Conservation (phyloP, 78 protist species). For the Dictyostelium firmibasis region DNA sequence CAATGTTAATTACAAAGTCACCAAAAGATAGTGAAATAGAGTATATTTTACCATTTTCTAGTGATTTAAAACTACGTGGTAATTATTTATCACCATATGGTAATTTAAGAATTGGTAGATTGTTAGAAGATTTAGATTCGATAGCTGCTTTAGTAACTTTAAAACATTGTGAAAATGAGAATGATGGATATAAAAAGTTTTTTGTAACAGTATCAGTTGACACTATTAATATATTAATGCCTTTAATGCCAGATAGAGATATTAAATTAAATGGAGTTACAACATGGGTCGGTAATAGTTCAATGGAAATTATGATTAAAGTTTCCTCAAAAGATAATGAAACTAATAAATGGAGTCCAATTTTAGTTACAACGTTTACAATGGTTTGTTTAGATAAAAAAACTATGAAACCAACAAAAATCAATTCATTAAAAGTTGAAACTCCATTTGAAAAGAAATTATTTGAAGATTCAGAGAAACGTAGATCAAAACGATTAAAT, state of each 20-base stretch:
- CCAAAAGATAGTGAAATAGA: conserved; percentile 38
- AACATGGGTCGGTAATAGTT: conserved; percentile 64
- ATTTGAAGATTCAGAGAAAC: conserved; percentile 30
- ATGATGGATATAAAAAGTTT: not conserved
- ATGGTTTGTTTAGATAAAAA: conserved; percentile 67
- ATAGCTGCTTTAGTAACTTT: conserved; percentile 51
- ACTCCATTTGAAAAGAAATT: not conserved
- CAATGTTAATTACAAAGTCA: not conserved
- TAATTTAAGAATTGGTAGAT: conserved; percentile 64
- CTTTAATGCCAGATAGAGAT: conserved; percentile 62
- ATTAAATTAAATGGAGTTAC: conserved; percentile 47
- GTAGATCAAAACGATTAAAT: not conserved
- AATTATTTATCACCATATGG: conserved; percentile 64
- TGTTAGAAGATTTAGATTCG: conserved; percentile 78
- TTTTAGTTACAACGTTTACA: conserved; percentile 60
- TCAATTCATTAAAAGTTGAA: not conserved
- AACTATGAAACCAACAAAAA: not conserved
- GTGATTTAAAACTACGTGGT: conserved; percentile 21
- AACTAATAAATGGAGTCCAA: conserved; percentile 12
- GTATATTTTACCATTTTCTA: conserved; percentile 3
- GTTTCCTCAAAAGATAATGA: not conserved
- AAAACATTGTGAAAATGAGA: conserved; percentile 64
- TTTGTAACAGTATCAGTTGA: conserved; percentile 74
- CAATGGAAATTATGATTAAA: conserved; percentile 67
- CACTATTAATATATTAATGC: conserved; percentile 37